Base-by-base conservation (phyloP, 164 flowering plant genomes). In the Vitis vinifera region DNA sequence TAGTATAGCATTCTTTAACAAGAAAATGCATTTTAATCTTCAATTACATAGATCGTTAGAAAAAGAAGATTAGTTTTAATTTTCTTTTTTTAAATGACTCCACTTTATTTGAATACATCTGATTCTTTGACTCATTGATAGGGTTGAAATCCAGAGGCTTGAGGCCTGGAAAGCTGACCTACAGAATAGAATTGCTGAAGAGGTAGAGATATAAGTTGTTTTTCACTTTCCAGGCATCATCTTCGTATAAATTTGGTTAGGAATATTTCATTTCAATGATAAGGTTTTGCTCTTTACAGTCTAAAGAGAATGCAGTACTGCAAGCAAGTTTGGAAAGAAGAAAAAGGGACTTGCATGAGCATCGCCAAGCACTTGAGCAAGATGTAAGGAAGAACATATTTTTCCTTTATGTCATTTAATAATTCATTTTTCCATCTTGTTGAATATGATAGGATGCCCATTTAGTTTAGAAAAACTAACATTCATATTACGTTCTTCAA, bases 331-430 rank as follows among this genome's bases (percentile, higher is more conserved):
- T 93, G 81, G 86, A 90, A 75, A 76, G 57, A 66, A 78, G 85
- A 66, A 96, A 90, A 84, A 77, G 83, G 68, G 82, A 80, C 55
- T 76, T 96, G 82, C 86, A 72, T 72, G 87, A 86, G 63, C 95
- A 84, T 29, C 98, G 97, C 68, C 73, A 80, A 70, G 87, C 89
- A 67, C 97, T 96, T 52, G 94, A 93, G 80, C 81, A 84, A 82
- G 98, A 93, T 71, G 99, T 93, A 91, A 27, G 63, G 58, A 27
- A 63, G 52, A 63, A 12, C 0, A 37, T 37, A 37, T 37, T 37
- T 31, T 37, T 37, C 44, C 7, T 37, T 37, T 37, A 31, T 31
- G 44, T 37, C 44, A 37, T 37, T 37, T 2, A 23, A 23, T 23
- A 23, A 23, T 23, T 23, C 27, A 23, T 12, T 68, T 58, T 29